Base-by-base conservation (phyloP, 2,329 filamentous ascomycete genomes). In the Fusarium continuum region DNA sequence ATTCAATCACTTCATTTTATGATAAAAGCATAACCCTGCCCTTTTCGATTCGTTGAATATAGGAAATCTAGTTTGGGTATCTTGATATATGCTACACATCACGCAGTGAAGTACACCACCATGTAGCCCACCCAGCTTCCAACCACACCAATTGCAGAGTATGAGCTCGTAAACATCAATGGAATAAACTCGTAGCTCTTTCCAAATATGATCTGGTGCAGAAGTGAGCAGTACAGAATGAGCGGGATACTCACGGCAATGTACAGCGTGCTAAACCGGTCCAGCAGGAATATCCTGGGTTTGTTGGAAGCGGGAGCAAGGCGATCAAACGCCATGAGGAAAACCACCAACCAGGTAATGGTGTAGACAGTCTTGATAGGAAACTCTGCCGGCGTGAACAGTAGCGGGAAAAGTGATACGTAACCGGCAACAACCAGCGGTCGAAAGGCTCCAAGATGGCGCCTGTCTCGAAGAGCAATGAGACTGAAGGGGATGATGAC, bases 401-500 rank as follows among this genome's bases (percentile, higher is more conserved):
- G 83, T 5, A 99, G 82, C 3, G 95, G 95, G 75, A 99, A 98
- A 11, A 99, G 85, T 1, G 94, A 97, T 14, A 99, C 93, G 72
- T 99, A 93, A 13, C 95, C 94, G 0, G 95, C 91, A 0, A 99
- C 93, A 1, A 93, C 93, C 39, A 99, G 81, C 2, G 95, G 95
- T 20, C 92, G 86, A 79, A 98, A 99, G 2, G 94, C 94, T 55
- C 92, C 90, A 26, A 98, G 88, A 73, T 97, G 93, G 22, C 95
- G 88, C 46, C 95, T 87, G 75, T 98, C 93, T 74, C 90, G 91
- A 46, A 98, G 85, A 1, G 94, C 93, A 58, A 98, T 89, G 60
- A 99, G 84, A 68, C 91, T 96, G 81, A 98, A 98, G 1, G 95
- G 95, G 43, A 98, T 91, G 66, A 99, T 93, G 72, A 98, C 90